phyloP scores from a whole-genome alignment of 2,329 filamentous ascomycete species.

The Aspergillus sclerotialis region DNA sequence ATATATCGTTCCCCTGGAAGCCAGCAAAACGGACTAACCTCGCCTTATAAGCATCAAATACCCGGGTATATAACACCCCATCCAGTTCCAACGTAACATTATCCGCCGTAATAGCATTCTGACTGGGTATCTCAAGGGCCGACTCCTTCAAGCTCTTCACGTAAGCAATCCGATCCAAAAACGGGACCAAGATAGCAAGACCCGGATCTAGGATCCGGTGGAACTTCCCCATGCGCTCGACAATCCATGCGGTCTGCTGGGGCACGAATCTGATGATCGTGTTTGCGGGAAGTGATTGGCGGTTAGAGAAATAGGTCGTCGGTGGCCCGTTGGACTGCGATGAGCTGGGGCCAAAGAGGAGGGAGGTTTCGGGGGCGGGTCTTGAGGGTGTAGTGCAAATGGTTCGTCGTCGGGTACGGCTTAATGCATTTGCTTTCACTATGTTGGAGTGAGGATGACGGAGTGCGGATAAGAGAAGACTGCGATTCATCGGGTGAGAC shows the following conservation, averaged over 20 bases:
- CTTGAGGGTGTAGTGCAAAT: conserved; percentile 23
- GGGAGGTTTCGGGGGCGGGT: conserved; percentile 23
- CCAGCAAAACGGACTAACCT: conserved; percentile 51
- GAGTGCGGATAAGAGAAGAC: conserved; percentile 15
- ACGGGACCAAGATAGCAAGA: conserved; percentile 78
- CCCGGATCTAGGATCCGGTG: conserved; percentile 88
- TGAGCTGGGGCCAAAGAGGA: conserved; percentile 23
- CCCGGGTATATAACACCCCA: conserved; percentile 88
- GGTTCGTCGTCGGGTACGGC: conserved; percentile 18
- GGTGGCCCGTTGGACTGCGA: conserved; percentile 36
- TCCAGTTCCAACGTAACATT: conserved; percentile 96
- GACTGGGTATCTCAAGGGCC: conserved; percentile 93
- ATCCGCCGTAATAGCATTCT: conserved; percentile 96
- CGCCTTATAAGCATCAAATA: conserved; percentile 97
- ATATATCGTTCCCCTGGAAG: conserved; percentile 2
- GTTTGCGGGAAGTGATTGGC: conserved; percentile 70
- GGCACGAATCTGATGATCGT: conserved; percentile 94
- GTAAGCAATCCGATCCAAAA: conserved; percentile 93
- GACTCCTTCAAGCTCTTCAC: conserved; percentile 96
- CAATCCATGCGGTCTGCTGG: conserved; percentile 99
- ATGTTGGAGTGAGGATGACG: conserved; percentile 14
- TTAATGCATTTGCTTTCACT: conserved; percentile 14
- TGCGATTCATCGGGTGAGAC: conserved; percentile 13
- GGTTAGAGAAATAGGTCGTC: conserved; percentile 69
- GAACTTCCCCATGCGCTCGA: conserved; percentile 99